Percentiles rank a stretch among this genome's conserved stretches.
These are phyloP conservation scores for Sinapis alba DNA, from an alignment of 441 rosid genomes.

Conservation along the genomic window DNA sequence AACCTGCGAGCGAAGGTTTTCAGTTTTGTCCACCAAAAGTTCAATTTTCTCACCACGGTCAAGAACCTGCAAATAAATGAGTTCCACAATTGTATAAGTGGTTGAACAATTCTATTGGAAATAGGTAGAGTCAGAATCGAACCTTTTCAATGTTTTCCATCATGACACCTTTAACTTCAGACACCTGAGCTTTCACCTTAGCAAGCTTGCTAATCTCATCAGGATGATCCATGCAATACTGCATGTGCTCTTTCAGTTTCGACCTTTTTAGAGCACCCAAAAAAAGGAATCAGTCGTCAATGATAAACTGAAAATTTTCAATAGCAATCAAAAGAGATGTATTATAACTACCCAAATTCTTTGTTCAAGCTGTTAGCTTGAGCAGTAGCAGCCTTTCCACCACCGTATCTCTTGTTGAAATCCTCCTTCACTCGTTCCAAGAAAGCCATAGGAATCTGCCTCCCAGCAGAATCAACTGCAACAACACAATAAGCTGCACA, in stretches of 20 bases:
- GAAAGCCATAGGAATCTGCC: constrained; percentile 67
- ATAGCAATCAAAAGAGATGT: background rate
- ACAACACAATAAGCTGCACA: constrained; percentile 69
- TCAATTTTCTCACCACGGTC: constrained; percentile 96
- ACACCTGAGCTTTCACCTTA: constrained; percentile 69
- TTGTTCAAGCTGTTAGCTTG: constrained; percentile 60
- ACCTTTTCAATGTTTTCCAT: constrained; percentile 84
- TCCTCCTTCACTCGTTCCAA: constrained; percentile 68
- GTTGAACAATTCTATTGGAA: background rate
- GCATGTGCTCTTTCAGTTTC: constrained; percentile 72
- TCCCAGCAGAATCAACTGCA: constrained; percentile 68
- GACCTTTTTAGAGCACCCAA: constrained; percentile 39
- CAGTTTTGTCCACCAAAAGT: constrained; percentile 92
- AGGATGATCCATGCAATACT: constrained; percentile 68
- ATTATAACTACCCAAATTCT: constrained; percentile 55
- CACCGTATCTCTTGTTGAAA: constrained; percentile 66
- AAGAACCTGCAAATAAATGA: constrained; percentile 66
- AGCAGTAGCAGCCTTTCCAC: constrained; percentile 67
- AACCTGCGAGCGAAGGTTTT: constrained; percentile 90
- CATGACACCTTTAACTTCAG: constrained; percentile 78
- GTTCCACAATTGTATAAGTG: background rate
- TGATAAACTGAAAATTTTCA: background rate
- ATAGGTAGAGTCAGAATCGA: background rate
- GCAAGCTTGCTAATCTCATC: constrained; percentile 75
- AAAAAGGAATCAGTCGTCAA: background rate